phyloP scores from a whole-genome alignment of 176 grass and related monocot species.

The Themeda triandra region DNA sequence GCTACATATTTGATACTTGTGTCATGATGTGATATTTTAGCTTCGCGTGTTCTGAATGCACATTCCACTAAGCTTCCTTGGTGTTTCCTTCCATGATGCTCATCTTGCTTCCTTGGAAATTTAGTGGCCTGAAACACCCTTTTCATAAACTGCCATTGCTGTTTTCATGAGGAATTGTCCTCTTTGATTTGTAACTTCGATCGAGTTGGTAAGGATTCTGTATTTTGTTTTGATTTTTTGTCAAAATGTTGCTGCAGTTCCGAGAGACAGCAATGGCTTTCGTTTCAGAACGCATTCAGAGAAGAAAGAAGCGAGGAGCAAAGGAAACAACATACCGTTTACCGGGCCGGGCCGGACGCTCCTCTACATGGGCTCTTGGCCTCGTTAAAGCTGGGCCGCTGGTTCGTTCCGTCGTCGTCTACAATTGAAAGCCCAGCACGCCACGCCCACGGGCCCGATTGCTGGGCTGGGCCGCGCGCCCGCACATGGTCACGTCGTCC shows the following conservation, averaged over 20 bases:
- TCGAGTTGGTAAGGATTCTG: not conserved
- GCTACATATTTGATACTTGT: not conserved
- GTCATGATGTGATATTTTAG: not conserved
- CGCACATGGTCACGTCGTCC: not conserved
- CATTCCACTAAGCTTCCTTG: not conserved
- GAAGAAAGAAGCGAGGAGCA: not conserved
- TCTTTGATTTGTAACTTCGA: not conserved
- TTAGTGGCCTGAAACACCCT: not conserved
- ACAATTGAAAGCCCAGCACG: too few relatives aligned
- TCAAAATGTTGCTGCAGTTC: not conserved
- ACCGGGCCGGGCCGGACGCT: too few relatives aligned
- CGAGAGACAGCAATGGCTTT: not conserved
- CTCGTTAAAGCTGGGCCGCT: too few relatives aligned
- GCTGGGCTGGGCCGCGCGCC: too few relatives aligned
- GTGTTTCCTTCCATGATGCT: too few relatives aligned
- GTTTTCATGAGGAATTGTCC: too few relatives aligned
- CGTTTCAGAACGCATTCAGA: too few relatives aligned
- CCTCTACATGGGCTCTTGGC: not conserved
- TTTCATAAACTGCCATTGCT: too few relatives aligned
- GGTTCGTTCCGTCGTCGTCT: too few relatives aligned
- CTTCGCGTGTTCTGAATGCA: not conserved
- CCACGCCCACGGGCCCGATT: not conserved
- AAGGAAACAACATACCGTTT: not conserved
- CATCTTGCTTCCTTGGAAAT: too few relatives aligned
- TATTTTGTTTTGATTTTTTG: not conserved